Conservation (phyloP, 164 flowering plant genomes). For the Macadamia tetraphylla region DNA sequence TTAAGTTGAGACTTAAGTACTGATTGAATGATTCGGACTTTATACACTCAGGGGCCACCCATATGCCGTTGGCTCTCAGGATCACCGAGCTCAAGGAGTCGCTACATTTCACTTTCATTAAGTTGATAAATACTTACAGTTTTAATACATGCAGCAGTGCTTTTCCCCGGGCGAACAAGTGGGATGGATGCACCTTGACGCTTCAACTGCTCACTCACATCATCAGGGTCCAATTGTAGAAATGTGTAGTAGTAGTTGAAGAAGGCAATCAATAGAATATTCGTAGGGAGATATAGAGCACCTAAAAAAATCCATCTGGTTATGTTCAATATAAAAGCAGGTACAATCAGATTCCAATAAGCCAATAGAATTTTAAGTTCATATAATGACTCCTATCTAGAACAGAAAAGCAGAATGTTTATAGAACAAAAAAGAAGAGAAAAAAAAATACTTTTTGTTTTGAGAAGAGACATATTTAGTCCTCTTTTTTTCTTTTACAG, state of each 20-base stretch:
- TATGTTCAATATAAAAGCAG: slow-evolving; percentile 4
- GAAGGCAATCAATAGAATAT: slow-evolving; percentile 86
- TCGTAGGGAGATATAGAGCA: slow-evolving; percentile 85
- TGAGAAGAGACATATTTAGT: no score
- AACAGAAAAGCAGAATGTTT: no score
- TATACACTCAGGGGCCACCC: neutral
- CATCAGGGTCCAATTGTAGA: slow-evolving; percentile 97
- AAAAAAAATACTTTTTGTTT: no score
- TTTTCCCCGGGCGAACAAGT: slow-evolving; percentile 95
- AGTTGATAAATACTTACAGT: slow-evolving; percentile 42
- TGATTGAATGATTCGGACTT: neutral
- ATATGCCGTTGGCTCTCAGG: neutral
- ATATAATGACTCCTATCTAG: no score
- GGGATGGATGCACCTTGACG: slow-evolving; percentile 99
- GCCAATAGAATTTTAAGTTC: neutral
- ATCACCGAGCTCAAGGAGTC: neutral
- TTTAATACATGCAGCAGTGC: slow-evolving; percentile 79
- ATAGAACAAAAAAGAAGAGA: no score
- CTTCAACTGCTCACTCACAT: slow-evolving; percentile 95
- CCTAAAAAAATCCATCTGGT: slow-evolving; percentile 43
- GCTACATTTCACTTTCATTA: neutral
- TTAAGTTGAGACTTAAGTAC: neutral
- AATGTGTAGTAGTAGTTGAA: slow-evolving; percentile 99
- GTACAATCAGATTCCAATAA: neutral
- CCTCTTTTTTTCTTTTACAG: no score